These are phyloP conservation scores for Astrocystis sublimbata DNA, from an alignment of 495 filamentous ascomycete genomes.

Conservation along the genomic window DNA sequence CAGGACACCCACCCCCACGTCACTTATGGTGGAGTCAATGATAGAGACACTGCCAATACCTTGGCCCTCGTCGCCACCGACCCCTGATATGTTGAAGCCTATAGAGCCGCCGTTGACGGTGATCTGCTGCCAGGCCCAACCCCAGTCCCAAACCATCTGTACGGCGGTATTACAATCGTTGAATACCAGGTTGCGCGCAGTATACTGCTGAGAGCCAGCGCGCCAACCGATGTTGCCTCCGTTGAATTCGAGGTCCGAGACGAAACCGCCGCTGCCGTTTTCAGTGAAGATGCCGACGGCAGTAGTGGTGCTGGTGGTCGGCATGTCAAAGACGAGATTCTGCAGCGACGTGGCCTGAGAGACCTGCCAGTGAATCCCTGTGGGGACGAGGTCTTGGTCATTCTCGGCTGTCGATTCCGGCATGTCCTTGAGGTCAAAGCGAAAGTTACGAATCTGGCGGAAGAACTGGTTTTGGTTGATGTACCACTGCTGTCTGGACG, in stretches of 20 bases:
- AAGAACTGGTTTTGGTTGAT: conserved; percentile 41
- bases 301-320: conserved; percentile 28
- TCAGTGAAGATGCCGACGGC: conserved; percentile 50
- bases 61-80: conserved; percentile 51
- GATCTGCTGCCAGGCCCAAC: conserved; percentile 47
- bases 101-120: conserved; percentile 17
- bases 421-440: conserved; percentile 35
- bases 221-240: conserved; percentile 23
- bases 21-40: conserved; percentile 65
- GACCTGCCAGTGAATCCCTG: conserved; percentile 46
- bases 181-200: conserved; percentile 51
- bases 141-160: conserved; percentile 60
- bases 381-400: conserved; percentile 34
- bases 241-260: conserved; percentile 14
- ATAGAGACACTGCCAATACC: conserved; percentile 70
- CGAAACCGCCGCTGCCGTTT: conserved; percentile 40
- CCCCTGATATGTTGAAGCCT: conserved; percentile 34
- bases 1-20: conserved; percentile 61
- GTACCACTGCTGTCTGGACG: conserved; percentile 19
- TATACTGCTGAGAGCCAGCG: conserved; percentile 59
- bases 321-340: conserved; percentile 56
- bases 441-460: conserved; percentile 40
- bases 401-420: conserved; percentile 2
- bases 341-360: conserved; percentile 46
- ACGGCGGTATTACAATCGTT: conserved; percentile 50